Evolutionary conservation across 495 filamentous ascomycete species (phyloP), one percentile per base, ranked within the genome.

Genomic region (Alectoria sarmentosa): DNA sequence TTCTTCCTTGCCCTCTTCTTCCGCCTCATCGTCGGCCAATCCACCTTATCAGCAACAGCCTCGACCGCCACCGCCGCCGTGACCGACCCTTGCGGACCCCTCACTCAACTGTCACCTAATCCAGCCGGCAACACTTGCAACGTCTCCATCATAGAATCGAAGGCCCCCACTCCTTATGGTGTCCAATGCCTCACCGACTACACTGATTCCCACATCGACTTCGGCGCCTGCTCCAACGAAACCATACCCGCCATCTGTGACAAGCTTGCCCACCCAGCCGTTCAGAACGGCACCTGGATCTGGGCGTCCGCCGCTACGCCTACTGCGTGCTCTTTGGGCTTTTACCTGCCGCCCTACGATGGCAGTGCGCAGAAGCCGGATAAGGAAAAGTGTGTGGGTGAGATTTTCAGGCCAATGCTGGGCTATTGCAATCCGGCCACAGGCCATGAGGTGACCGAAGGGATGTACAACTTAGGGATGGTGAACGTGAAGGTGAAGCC

Each of bases 161-260:
- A 4, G 14, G 15, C 3, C 23, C 48, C 48, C n/a, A 26, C 48
- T 15, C 48, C 48, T 15, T 52, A 52, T 10, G 48, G 23, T 15
- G 48, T 52, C 13, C 48, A 52, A 52, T 52, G 48, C 48, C 48
- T 52, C 48, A 15, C n/a, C 48, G 48, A 52, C 48, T 15, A 28
- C 23, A 28, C 23, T 26, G 13, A 30, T 14, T 28, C 26, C n/a
- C n/a, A 52, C 10, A 11, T 52, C 48, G 9, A 11, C 23, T 13
- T 52, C 48, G 26, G 5, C 23, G 23, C 48, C 48, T 52, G 48
- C 48, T 26, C 26, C 48, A 52, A 11, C 48, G 1, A 52, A 52
- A 52, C 48, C 48, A 52, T 52, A 4, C 48, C 48, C 7, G 48
- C 48, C 48, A 52, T 52, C 48, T 52, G 48, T 15, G 26, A 11